Evolutionary conservation across 129 eudicot species (phyloP), one percentile per base, ranked within the genome.

Genomic region (Sambucus nigra): DNA sequence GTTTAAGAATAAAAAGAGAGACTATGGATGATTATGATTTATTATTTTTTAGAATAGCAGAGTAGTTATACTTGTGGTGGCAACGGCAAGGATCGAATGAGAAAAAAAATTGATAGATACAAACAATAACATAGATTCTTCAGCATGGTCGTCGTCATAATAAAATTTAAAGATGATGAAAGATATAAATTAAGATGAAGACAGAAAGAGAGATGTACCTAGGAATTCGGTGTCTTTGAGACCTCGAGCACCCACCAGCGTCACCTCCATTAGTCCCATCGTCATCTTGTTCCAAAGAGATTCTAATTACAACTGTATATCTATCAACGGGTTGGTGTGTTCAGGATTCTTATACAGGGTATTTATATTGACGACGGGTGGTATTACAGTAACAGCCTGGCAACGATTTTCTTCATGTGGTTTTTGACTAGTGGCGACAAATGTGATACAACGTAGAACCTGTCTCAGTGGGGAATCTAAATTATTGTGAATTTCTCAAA

Each of bases 251-350:
- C 63, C 68, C 59, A 78, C 58, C 33, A 86, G 57, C 3, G 52
- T 57, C 61, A 86, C 93, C 79, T 86, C 93, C 82, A 86, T 64
- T 44, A 67, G 47, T 57, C 95, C 95, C 20, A 56, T 66, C 51
- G 70, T 53, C 95, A 70, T 86, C 55, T 68, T 45, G 51, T 51
- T 40, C 47, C 28, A 1, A 15, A 10, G 57, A 42, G 19, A 58
- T 58, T 23, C 53, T 48, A n/a, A n/a, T 35, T 3, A 35, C 13
- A 35, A 35, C 2, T 1, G 13, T 1, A 35, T 29, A 3, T 29
- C 4, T 29, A 29, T 8, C 35, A 4, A 29, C 4, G 35, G 35
- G 13, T 7, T 1, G 13, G 42, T 1, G 42, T 35, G 6, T 3
- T 35, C 13, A 9, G 38, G 5, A 7, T 7, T 35, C 2, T 8